phyloP scores from a whole-genome alignment of 306 rosid genomes.

The Purshia tridentata region DNA sequence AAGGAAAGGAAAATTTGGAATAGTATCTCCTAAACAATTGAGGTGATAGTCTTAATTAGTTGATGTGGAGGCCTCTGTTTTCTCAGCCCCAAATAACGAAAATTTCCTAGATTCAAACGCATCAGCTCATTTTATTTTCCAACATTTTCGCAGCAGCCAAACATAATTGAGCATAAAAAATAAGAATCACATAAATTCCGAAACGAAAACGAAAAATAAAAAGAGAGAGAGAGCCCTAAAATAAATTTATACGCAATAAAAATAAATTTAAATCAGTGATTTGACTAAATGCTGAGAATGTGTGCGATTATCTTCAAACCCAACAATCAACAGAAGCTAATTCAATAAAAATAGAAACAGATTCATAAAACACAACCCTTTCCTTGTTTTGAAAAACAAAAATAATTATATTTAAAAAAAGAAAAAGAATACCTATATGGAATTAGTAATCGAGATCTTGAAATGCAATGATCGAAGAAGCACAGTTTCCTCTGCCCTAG shows the following conservation, averaged over 20 bases:
- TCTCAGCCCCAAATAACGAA: slow-evolving; percentile 30
- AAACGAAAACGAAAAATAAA: slow-evolving; percentile 8
- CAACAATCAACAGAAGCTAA: slow-evolving; percentile 23
- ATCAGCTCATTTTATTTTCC: slow-evolving; percentile 9
- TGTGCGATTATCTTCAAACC: slow-evolving; percentile 15
- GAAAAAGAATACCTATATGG: slow-evolving; percentile 40
- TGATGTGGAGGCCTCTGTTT: neutral
- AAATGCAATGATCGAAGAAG: slow-evolving; percentile 48
- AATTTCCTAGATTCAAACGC: slow-evolving; percentile 30
- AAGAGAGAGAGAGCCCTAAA: neutral
- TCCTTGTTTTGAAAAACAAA: neutral
- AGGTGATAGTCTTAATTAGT: neutral
- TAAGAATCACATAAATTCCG: slow-evolving; percentile 6
- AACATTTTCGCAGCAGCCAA: slow-evolving; percentile 26
- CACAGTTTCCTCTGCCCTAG: slow-evolving; percentile 35
- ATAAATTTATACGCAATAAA: neutral
- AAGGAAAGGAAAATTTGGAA: neutral
- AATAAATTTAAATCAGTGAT: slow-evolving; percentile 16
- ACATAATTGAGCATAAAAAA: slow-evolving; percentile 6
- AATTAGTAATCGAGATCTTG: slow-evolving; percentile 65
- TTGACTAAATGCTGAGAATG: slow-evolving; percentile 23
- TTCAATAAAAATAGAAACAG: slow-evolving; percentile 26
- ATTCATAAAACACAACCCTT: slow-evolving; percentile 31
- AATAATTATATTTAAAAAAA: neutral
- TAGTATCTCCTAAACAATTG: neutral